Evolutionary conservation across 2,329 filamentous ascomycete species (phyloP), one percentile per base, ranked within the genome.

Genomic region (Drechslerella dactyloides): DNA sequence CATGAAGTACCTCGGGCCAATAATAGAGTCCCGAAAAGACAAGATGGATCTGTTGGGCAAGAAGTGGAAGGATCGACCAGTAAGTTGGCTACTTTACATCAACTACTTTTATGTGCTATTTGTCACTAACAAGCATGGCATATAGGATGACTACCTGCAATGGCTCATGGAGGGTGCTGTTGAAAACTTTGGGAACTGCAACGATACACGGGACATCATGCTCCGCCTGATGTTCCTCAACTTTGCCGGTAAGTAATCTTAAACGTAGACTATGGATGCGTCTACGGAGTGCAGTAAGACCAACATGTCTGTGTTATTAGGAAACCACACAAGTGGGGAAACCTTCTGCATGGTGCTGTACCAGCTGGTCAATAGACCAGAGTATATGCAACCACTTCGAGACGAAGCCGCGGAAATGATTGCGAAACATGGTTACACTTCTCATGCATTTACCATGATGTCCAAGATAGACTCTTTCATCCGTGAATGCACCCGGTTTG

Each of bases 171-270:
- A 73, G 27, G 62, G 61, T 17, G 56, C 61, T 5, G 48, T 66
- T n/a, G 35, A 68, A 46, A 62, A 68, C 21, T 66, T 68, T 51
- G 69, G 69, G 13, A 62, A 40, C 37, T 62, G 56, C 46, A 53
- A 60, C 13, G 40, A 73, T 27, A 66, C 69, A 1, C 46, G 61
- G 13, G 69, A 73, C 23, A 61, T 73, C 40, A 72, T 73, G 69
- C 51, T 73, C n/a, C 69, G 69, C 30, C 52, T 73, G 13, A 66
- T 73, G 61, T 73, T 73, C 46, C 40, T 73, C 21, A 73, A 73
- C 37, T 73, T 73, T 23, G 69, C 69, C 13, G 69, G 68, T 57
- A 42, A 17, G 68, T 56, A n/a, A n/a, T n/a, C n/a, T n/a, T n/a
- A 35, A 10, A 13, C 19, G n/a, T 19, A 33, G 48, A 4, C 8